Base-by-base conservation (phyloP, 208 protist species). In the Balamuthia mandrillaris region DNA sequence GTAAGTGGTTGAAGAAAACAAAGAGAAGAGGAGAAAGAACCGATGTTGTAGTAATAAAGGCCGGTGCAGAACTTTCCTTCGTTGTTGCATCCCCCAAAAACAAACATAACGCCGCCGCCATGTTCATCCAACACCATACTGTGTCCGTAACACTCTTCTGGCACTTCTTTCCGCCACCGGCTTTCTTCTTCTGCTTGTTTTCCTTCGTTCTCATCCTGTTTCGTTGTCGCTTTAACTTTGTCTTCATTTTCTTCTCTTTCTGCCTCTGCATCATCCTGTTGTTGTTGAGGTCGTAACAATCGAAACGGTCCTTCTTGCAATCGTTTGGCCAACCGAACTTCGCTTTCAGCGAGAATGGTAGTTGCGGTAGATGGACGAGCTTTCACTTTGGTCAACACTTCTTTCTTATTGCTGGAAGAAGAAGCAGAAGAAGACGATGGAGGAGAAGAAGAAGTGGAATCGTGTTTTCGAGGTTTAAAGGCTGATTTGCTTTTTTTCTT, bases 1-100 rank as follows among this genome's bases (percentile, higher is more conserved):
- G n/a, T n/a, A n/a, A n/a, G n/a, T n/a, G n/a, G n/a, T n/a, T n/a
- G n/a, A n/a, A n/a, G n/a, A 6, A 68, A 12, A 37, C 14, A 18
- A 31, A 65, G n/a, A 41, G 6, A 33, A 41, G 31, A 37, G 42
- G 4, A 16, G 24, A 33, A 24, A 33, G 9, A 37, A 79, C 70
- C 70, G 58, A 60, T 60, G 70, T 79, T 79, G 47, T 79, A 79
- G 70, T 79, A 49, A 42, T 49, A 79, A n/a, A 79, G 70, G 70
- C 58, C 70, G 70, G 33, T 42, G 1, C 52, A 33, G 45, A 79
- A 79, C 31, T 3, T 79, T 42, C 70, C 70, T 2, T 18, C 24
- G 39, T 42, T 42, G 47, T 79, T 49, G 29, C 47, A 52, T 29
- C 70, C 70, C 33, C 70, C 70, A 42, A 42, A 79, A 27, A 79